Evolutionary conservation across 768 basidiomycete species (phyloP).

Genomic region (Pleurotus pulmonarius): DNA sequence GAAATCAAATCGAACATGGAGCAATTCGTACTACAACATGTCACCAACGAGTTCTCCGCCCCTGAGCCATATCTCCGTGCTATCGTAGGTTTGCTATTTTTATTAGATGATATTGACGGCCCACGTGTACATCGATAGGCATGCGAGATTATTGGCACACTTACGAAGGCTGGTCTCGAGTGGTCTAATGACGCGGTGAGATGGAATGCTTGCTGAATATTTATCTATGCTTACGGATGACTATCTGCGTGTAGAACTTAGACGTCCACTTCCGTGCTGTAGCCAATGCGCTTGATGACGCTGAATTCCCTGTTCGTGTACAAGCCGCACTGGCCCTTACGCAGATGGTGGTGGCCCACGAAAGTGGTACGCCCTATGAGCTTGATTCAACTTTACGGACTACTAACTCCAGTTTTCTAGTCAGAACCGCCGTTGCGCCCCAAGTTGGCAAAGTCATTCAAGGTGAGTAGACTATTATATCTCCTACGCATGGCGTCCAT

Average conservation of each 20-base stretch:
- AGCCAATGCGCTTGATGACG: conserved; percentile 67
- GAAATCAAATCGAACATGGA: conserved; percentile 77
- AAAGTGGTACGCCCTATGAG: conserved; percentile 45
- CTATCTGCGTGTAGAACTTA: conserved; percentile 44
- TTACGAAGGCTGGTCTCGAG: conserved; percentile 63
- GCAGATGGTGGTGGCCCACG: conserved; percentile 64
- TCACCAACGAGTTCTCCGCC: conserved; percentile 67
- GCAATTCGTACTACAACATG: conserved; percentile 68
- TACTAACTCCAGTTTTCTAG: conserved; percentile 28
- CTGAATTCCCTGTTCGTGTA: conserved; percentile 79
- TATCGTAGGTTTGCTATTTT: conserved; percentile 48
- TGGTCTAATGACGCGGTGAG: conserved; percentile 65
- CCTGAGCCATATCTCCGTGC: conserved; percentile 72
- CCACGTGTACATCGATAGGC: conserved; percentile 41
- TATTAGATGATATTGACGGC: background rate
- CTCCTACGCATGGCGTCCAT: too few relatives aligned
- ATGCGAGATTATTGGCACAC: conserved; percentile 74
- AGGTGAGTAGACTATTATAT: conserved; percentile 36
- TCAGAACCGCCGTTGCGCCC: conserved; percentile 65
- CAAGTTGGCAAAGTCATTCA: conserved; percentile 87
- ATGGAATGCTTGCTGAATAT: conserved; percentile 3
- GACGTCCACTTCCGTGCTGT: conserved; percentile 62
- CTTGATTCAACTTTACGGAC: background rate
- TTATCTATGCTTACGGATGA: background rate
- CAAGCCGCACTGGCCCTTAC: conserved; percentile 80